Conservation (phyloP, 2,329 filamentous ascomycete genomes). For the Microdochium bolleyi region DNA sequence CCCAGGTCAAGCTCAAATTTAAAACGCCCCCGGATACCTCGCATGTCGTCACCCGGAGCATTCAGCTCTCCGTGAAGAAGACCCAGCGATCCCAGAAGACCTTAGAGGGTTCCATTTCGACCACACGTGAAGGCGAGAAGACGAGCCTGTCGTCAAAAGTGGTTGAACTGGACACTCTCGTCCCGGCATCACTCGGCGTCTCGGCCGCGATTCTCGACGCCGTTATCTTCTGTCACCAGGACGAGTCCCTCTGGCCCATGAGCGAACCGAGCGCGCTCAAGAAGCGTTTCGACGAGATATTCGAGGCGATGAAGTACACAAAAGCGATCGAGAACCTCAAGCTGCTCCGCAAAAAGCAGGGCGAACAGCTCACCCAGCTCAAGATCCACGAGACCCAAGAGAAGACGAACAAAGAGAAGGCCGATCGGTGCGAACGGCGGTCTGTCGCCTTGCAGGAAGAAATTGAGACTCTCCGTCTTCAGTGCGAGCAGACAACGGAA, state of each 20-base stretch:
- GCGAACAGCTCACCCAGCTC: constrained; percentile 62
- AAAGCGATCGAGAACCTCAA: constrained; percentile 97
- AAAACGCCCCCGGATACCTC: constrained; percentile 67
- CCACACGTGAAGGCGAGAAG: constrained; percentile 72
- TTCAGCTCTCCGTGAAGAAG: constrained; percentile 86
- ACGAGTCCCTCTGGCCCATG: constrained; percentile 95
- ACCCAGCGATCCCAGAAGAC: constrained; percentile 69
- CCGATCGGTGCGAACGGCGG: constrained; percentile 61
- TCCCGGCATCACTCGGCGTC: constrained; percentile 82
- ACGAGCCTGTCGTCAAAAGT: constrained; percentile 72
- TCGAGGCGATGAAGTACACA: constrained; percentile 93
- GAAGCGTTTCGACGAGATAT: constrained; percentile 95
- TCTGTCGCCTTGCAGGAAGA: constrained; percentile 57
- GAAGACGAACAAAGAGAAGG: constrained; percentile 79
- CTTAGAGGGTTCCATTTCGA: constrained; percentile 70
- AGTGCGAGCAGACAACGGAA: constrained; percentile 48
- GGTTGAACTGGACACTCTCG: constrained; percentile 72
- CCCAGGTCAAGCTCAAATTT: constrained; percentile 87
- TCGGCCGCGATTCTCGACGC: constrained; percentile 84
- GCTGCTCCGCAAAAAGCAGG: constrained; percentile 72
- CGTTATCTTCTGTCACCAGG: constrained; percentile 98
- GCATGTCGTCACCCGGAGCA: constrained; percentile 75
- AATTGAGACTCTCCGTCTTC: constrained; percentile 51
- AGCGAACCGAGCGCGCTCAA: constrained; percentile 81
- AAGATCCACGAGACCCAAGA: constrained; percentile 70